Evolutionary conservation across 306 rosid genomes (phyloP).

Genomic region (Prunus padus): DNA sequence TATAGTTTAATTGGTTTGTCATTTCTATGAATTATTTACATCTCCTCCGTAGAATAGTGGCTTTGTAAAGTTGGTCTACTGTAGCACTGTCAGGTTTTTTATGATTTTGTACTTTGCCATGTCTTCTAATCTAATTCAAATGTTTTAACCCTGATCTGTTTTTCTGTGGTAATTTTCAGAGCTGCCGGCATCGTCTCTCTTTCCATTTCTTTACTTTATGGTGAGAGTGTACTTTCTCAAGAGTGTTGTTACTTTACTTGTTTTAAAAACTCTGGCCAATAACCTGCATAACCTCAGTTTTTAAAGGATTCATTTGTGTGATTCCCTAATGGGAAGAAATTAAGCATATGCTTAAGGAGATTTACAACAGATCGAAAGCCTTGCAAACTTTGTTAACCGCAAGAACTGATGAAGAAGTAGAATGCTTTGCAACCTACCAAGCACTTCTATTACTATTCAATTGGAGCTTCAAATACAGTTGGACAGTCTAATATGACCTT

Average conservation of each 20-base stretch:
- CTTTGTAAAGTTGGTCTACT: background rate
- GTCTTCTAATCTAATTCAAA: background rate
- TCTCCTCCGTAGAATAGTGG: too few relatives aligned
- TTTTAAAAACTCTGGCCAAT: background rate
- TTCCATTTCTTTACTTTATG: constrained; percentile 55
- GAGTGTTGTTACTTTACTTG: background rate
- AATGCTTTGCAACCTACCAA: background rate
- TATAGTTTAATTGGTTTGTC: background rate
- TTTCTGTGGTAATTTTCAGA: constrained; percentile 22
- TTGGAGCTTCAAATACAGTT: background rate
- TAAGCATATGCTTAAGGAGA: background rate
- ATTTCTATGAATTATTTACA: too few relatives aligned
- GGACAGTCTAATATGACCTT: background rate
- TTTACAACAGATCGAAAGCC: background rate
- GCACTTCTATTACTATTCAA: background rate
- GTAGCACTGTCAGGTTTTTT: background rate
- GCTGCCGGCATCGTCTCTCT: constrained; percentile 47
- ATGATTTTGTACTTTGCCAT: background rate
- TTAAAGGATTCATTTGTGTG: background rate
- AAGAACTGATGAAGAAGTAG: background rate
- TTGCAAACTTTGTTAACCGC: background rate
- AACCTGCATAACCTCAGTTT: background rate
- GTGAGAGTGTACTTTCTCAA: constrained; percentile 19
- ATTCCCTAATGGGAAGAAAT: background rate
- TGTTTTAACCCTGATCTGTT: background rate